Conservation (phyloP, 192 early-diverging fungal species). For the Podila epigama region DNA sequence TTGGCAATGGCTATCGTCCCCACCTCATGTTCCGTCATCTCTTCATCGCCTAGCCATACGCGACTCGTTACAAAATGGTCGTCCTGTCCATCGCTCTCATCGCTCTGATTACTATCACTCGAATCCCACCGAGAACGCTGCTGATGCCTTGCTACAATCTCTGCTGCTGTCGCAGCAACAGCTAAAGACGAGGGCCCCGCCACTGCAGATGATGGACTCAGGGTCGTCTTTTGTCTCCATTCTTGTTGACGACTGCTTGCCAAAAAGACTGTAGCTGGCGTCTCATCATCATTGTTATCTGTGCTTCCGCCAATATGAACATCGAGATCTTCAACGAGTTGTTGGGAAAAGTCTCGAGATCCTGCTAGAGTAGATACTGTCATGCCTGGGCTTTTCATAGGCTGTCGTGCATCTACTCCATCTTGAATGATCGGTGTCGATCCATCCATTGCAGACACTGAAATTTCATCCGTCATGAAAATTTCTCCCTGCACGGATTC, state of each 20-base stretch:
- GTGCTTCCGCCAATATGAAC: background rate
- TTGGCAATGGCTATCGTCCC: background rate
- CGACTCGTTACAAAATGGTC: conserved; percentile 39
- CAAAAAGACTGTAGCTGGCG: background rate
- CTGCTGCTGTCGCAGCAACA: background rate
- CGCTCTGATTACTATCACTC: background rate
- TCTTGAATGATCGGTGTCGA: too few relatives aligned
- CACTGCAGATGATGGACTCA: background rate
- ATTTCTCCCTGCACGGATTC: background rate
- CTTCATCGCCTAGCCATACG: background rate
- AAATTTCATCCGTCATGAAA: background rate
- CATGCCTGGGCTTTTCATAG: background rate
- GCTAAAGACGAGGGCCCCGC: background rate
- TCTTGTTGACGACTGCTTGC: background rate
- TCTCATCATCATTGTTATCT: too few relatives aligned
- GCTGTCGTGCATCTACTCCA: too few relatives aligned
- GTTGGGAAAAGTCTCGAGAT: conserved; percentile 14
- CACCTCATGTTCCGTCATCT: too few relatives aligned
- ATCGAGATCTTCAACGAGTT: conserved; percentile 32
- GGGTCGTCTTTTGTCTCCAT: background rate
- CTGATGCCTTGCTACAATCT: background rate
- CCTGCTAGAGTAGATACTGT: background rate
- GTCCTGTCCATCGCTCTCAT: conserved; percentile 6
- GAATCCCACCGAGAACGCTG: background rate
- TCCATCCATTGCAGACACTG: too few relatives aligned